These are phyloP conservation scores for Daldinia caldariorum DNA, from an alignment of 495 filamentous ascomycete genomes.

Conservation along the genomic window DNA sequence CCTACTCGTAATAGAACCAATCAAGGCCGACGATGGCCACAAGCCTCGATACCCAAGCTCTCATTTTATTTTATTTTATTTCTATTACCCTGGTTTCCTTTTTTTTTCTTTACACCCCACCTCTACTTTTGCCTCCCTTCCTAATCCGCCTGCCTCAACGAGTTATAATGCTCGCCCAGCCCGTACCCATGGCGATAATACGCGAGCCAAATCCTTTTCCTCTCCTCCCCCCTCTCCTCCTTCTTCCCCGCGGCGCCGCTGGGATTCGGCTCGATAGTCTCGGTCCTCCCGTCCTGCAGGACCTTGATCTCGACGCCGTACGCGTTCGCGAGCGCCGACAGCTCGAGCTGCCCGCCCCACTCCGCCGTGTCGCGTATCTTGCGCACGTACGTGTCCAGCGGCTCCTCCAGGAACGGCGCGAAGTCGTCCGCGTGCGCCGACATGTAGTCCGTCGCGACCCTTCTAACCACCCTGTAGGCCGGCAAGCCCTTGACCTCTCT, in stretches of 20 bases:
- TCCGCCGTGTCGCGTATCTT: slow-evolving; percentile 90
- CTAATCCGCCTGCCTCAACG: slow-evolving; percentile 64
- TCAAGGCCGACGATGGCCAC: too few relatives aligned
- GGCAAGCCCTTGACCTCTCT: slow-evolving; percentile 21
- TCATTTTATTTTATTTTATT: slow-evolving; percentile 3
- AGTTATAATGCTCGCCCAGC: slow-evolving; percentile 97
- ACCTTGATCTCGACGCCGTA: slow-evolving; percentile 87
- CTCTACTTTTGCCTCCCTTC: background rate
- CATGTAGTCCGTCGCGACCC: slow-evolving; percentile 68
- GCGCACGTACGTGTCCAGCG: slow-evolving; percentile 73
- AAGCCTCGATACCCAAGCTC: background rate
- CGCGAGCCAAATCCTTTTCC: slow-evolving; percentile 79
- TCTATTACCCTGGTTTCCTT: background rate
- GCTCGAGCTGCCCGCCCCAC: slow-evolving; percentile 94
- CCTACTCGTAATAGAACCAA: too few relatives aligned
- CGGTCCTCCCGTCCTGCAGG: slow-evolving; percentile 81
- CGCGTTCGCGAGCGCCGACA: slow-evolving; percentile 82
- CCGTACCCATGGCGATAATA: slow-evolving; percentile 95
- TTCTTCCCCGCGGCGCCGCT: slow-evolving; percentile 18
- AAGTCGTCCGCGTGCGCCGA: slow-evolving; percentile 62
- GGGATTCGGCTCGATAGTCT: slow-evolving; percentile 70
- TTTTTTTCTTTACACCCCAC: background rate
- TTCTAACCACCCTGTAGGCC: slow-evolving; percentile 64
- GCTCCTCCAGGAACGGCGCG: slow-evolving; percentile 82
- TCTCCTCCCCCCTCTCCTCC: slow-evolving; percentile 39